Percentiles rank a stretch among this genome's conserved stretches.
These are phyloP conservation scores for Trypethelium eluteriae DNA, from an alignment of 495 filamentous ascomycete genomes.

Conservation along the genomic window DNA sequence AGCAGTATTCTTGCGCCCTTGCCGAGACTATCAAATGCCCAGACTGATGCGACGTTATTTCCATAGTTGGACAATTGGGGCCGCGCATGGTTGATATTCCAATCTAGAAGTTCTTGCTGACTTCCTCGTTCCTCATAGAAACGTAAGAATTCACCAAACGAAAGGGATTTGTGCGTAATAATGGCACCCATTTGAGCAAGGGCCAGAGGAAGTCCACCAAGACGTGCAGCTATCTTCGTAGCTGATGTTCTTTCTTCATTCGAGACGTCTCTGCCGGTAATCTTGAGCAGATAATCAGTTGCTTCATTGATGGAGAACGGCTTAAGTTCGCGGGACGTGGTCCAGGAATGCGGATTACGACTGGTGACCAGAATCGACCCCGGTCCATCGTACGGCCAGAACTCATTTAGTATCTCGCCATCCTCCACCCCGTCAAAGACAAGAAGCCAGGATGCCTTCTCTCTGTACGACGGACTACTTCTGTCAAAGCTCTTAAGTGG, in stretches of 20 bases:
- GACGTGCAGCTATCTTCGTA: neutral
- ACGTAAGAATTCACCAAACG: slow-evolving; percentile 15
- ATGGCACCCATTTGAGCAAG: slow-evolving; percentile 14
- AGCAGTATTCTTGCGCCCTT: slow-evolving; percentile 8
- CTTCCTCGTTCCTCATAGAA: slow-evolving; percentile 5
- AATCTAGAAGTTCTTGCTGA: slow-evolving; percentile 12
- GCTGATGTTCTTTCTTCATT: slow-evolving; percentile 1
- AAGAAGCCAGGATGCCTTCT: slow-evolving; percentile 18
- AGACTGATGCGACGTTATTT: neutral
- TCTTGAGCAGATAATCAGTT: neutral
- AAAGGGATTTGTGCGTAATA: slow-evolving; percentile 7
- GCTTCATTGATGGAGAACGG: slow-evolving; percentile 9
- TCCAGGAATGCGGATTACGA: slow-evolving; percentile 16
- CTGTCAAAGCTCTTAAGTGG: slow-evolving; percentile 12
- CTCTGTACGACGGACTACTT: neutral
- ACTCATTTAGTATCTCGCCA: slow-evolving; percentile 16
- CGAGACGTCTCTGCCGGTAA: neutral
- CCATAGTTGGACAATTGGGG: neutral
- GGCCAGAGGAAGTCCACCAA: slow-evolving; percentile 14
- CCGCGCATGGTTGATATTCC: slow-evolving; percentile 1
- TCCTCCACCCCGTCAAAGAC: slow-evolving; percentile 18
- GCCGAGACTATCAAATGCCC: slow-evolving; percentile 17
- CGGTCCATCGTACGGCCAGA: slow-evolving; percentile 13
- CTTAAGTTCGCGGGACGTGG: slow-evolving; percentile 9
- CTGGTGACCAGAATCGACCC: slow-evolving; percentile 23